Base-by-base conservation (phyloP, 2,329 filamentous ascomycete species). In the Cucurbitaria berberidis region DNA sequence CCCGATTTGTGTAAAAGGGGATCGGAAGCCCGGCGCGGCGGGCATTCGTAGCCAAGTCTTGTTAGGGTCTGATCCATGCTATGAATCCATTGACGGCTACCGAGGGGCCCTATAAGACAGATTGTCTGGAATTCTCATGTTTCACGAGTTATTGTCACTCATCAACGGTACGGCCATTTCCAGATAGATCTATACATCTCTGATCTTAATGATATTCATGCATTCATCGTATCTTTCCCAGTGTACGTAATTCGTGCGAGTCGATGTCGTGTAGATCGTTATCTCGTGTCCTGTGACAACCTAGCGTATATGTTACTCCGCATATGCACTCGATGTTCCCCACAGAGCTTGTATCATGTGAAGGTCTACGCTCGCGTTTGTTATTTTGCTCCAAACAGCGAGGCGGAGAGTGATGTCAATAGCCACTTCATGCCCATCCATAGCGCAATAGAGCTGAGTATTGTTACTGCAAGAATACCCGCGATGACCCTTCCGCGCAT, bases 401-500 rank as follows among this genome's bases (percentile, higher is more conserved):
- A 22, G 13, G 19, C 10, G 13, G 36, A 39, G n/a, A 42, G 16
- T 11, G 40, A 27, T 13, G 24, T 19, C 40, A 59, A 26, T 16
- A 66, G 8, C 70, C 70, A 72, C 45, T 52, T 58, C 38, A 63
- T n/a, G 3, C 48, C 55, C 43, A 65, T 51, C 55, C 61, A 66
- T 21, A 63, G 29, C 11, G 54, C 65, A n/a, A 57, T 40, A 11
- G 53, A 45, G 13, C 40, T 40, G 9, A 69, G 10, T 21, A 62
- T 26, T 42, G 68, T 13, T 24, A 65, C 60, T 4, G 79, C 65
- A 8, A 75, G 76, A 63, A 89, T 67, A 1, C 73, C 76, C 3
- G 81, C 66, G 21, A 88, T 73, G n/a, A 89, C 80, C 18, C 75
- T 76, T 10, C 77, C 74, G 21, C 84, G 80, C 68, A 88, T 77